Conservation (phyloP, 495 filamentous ascomycete genomes). For the Aspergillus nidulans region DNA sequence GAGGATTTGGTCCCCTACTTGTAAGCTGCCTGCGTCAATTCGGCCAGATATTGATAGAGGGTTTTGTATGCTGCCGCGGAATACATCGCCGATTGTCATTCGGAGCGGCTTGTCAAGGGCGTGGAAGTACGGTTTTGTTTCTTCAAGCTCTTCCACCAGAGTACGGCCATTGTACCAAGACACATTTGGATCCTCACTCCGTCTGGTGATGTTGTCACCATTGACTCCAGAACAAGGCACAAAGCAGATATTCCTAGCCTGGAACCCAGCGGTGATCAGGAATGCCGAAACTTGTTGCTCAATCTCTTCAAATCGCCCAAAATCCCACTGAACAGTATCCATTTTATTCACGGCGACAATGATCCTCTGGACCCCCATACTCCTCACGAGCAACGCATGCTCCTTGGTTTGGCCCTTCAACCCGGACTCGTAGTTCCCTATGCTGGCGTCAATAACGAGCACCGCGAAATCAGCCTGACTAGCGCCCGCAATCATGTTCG, state of each 20-base stretch:
- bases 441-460: conserved; percentile 84
- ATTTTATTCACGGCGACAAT: conserved; percentile 95
- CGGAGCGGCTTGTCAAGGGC: conserved; percentile 76
- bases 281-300: conserved; percentile 78
- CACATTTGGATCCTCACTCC: conserved; percentile 49
- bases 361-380: conserved; percentile 83
- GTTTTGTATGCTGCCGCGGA: conserved; percentile 69
- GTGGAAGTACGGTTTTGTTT: conserved; percentile 64
- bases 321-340: conserved; percentile 75
- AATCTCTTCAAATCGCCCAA: conserved; percentile 80
- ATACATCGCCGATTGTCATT: conserved; percentile 78
- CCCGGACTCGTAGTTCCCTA: conserved; percentile 86
- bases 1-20: conserved; percentile 75
- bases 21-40: conserved; percentile 76
- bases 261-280: conserved; percentile 75
- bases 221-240: conserved; percentile 84
- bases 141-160: conserved; percentile 78
- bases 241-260: conserved; percentile 71
- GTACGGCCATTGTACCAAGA: conserved; percentile 79
- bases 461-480: conserved; percentile 96
- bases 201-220: conserved; percentile 77
- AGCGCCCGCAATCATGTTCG: conserved; percentile 97
- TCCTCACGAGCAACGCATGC: conserved; percentile 82
- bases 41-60: conserved; percentile 80
- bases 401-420: conserved; percentile 93